phyloP scores from a whole-genome alignment of 1,284 basidiomycete genomes.

The Cerioporus squamosus region DNA sequence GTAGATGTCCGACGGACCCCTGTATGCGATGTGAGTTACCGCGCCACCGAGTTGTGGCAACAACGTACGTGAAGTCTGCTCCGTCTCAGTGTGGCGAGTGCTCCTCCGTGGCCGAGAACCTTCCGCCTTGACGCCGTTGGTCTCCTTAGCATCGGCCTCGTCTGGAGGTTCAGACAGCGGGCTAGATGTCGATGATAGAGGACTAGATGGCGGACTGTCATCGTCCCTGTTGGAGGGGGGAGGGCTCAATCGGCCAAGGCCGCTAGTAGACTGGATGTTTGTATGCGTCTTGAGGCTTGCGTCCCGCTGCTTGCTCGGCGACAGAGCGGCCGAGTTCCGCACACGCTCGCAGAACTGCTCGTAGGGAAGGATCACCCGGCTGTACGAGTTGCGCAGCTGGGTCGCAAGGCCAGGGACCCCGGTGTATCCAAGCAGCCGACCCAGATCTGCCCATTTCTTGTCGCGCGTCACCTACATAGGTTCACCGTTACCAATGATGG shows the following conservation, averaged over 20 bases:
- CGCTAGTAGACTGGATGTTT: constrained; percentile 45
- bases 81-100: constrained; percentile 29
- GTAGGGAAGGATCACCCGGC: constrained; percentile 90
- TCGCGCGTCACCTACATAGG: constrained; percentile 67
- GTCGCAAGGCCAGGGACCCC: constrained; percentile 84
- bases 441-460: constrained; percentile 88
- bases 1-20: constrained; percentile 22
- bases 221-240: constrained; percentile 21
- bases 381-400: constrained; percentile 90
- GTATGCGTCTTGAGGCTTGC: constrained; percentile 46
- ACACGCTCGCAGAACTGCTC: constrained; percentile 87
- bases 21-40: constrained; percentile 2
- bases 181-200: constrained; percentile 73
- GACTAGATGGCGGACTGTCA: constrained; percentile 67
- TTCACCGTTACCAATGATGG: constrained; percentile 25
- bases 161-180: constrained; percentile 81
- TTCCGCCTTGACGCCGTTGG: constrained; percentile 27
- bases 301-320: constrained; percentile 40
- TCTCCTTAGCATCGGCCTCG: constrained; percentile 63
- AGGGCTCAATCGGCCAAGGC: constrained; percentile 43
- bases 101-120: constrained; percentile 28
- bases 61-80: constrained; percentile 28
- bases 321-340: constrained; percentile 60
- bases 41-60: neutral
- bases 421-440: constrained; percentile 80